Conservation (phyloP, 164 flowering plant genomes). For the Magnolia officinalis region DNA sequence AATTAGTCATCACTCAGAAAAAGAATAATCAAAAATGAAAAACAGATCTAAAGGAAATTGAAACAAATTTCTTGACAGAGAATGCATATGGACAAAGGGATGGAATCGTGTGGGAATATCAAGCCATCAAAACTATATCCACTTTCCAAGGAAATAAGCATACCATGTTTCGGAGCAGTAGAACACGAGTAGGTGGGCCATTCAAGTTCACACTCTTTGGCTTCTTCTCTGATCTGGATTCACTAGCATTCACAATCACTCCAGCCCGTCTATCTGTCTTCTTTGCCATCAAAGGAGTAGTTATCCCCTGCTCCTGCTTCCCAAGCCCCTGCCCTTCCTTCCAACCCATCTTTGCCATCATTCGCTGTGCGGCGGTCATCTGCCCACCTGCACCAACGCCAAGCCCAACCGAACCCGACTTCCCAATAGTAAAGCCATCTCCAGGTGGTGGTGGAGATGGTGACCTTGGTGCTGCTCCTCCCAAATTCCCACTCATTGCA, state of each 20-base stretch:
- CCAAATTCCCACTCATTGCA: slow-evolving; percentile 61
- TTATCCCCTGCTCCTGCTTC: slow-evolving; percentile 97
- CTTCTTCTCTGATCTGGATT: slow-evolving; percentile 70
- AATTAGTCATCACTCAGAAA: too few relatives aligned
- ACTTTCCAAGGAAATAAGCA: background rate
- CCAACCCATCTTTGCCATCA: slow-evolving; percentile 99
- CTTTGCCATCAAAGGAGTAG: slow-evolving; percentile 94
- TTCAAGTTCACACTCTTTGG: slow-evolving; percentile 76
- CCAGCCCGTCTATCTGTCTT: slow-evolving; percentile 97
- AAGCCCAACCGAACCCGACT: slow-evolving; percentile 75
- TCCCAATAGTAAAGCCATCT: slow-evolving; percentile 86
- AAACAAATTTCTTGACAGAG: too few relatives aligned
- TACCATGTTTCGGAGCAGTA: slow-evolving; percentile 94
- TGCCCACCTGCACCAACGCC: slow-evolving; percentile 98
- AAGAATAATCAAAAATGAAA: too few relatives aligned
- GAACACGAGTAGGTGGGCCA: slow-evolving; percentile 85
- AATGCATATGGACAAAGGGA: too few relatives aligned
- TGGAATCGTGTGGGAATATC: background rate
- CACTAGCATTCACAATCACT: slow-evolving; percentile 97
- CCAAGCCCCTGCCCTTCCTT: slow-evolving; percentile 99
- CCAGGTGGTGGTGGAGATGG: slow-evolving; percentile 56
- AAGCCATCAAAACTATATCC: background rate
- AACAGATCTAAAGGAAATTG: too few relatives aligned
- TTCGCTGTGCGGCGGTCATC: slow-evolving; percentile 98
- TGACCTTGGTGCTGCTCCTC: slow-evolving; percentile 44